Evolutionary conservation across 2,329 filamentous ascomycete genomes (phyloP).

Genomic region (Exophiala sp.): DNA sequence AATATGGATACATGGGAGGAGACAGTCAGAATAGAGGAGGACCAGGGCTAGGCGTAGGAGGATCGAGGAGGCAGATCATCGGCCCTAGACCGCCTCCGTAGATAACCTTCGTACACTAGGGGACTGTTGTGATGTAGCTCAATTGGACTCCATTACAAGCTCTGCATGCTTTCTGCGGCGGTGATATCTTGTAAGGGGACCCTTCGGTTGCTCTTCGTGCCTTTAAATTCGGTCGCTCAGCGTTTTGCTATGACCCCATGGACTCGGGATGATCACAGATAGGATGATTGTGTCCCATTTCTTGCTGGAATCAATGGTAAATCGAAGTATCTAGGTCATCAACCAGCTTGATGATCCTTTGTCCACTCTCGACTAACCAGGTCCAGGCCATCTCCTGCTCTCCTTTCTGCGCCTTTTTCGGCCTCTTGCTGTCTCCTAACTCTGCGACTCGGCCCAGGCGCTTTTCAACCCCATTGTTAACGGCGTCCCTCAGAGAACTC

Average conservation of each 20-base stretch:
- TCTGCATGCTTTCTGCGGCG: not conserved
- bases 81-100: conserved; percentile 50
- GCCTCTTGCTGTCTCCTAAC: conserved; percentile 39
- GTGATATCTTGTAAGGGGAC: no score
- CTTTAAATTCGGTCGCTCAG: not conserved
- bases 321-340: not conserved
- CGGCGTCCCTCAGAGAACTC: conserved; percentile 39
- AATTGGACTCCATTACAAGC: not conserved
- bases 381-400: conserved; percentile 33
- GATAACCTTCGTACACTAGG: not conserved
- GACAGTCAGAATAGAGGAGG: conserved; percentile 55
- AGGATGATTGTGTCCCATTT: not conserved
- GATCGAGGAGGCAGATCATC: conserved; percentile 55
- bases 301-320: not conserved
- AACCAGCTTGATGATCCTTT: conserved; percentile 37
- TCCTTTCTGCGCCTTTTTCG: conserved; percentile 34
- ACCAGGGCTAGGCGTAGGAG: conserved; percentile 48
- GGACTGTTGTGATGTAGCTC: not conserved
- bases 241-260: not conserved
- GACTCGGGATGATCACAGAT: not conserved
- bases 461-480: conserved; percentile 49
- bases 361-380: conserved; percentile 40
- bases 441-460: conserved; percentile 42
- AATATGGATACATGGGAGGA: conserved; percentile 59
- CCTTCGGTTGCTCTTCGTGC: no score